Percentiles rank a stretch among this genome's conserved stretches.
These are phyloP conservation scores for Tetrapyrgos nigripes DNA, from an alignment of 1,284 basidiomycete genomes.

Conservation along the genomic window DNA sequence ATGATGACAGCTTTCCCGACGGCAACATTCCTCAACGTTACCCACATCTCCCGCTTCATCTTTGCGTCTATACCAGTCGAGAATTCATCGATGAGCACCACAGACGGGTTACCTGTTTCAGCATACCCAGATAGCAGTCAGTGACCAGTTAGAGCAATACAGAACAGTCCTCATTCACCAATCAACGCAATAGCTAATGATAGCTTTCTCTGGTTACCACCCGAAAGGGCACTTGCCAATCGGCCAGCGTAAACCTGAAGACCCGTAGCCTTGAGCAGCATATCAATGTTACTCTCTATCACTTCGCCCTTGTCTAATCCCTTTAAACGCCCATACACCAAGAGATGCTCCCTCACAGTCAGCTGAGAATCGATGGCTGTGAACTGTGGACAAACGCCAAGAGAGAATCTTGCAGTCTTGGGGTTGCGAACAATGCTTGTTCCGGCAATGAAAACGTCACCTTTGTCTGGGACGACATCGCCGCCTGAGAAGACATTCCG, in stretches of 20 bases:
- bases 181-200: constrained; percentile 81
- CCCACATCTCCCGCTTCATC: constrained; percentile 87
- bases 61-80: constrained; percentile 85
- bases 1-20: constrained; percentile 72
- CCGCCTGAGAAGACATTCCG: constrained; percentile 52
- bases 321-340: constrained; percentile 72
- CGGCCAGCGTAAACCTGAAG: constrained; percentile 69
- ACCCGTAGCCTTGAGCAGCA: constrained; percentile 66
- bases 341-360: constrained; percentile 78
- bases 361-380: constrained; percentile 82
- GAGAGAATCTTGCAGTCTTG: constrained; percentile 63
- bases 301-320: constrained; percentile 61
- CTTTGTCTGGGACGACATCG: constrained; percentile 63
- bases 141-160: neutral
- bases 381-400: constrained; percentile 86
- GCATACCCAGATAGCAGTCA: neutral
- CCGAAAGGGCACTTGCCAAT: constrained; percentile 75
- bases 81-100: constrained; percentile 84
- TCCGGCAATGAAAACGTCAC: constrained; percentile 71
- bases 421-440: constrained; percentile 68
- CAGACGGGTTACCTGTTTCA: constrained; percentile 70
- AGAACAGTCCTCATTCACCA: constrained; percentile 46
- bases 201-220: constrained; percentile 84
- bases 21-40: constrained; percentile 67
- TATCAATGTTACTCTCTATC: constrained; percentile 59